Evolutionary conservation across 2,329 filamentous ascomycete genomes (phyloP).

Genomic region (Elsinoe perseae): DNA sequence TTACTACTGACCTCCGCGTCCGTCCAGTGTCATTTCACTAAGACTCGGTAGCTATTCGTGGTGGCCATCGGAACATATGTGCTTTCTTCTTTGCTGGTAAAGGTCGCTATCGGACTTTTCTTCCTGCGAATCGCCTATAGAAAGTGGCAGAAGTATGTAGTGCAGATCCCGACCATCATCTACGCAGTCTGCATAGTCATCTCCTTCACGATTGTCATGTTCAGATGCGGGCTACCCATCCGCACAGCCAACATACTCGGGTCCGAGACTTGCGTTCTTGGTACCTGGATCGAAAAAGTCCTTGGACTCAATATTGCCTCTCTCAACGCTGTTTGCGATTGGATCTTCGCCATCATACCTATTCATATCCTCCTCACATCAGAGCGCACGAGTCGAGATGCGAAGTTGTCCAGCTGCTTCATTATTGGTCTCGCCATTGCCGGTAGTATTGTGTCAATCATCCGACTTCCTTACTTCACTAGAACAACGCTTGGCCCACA

Average conservation of each 20-base stretch:
- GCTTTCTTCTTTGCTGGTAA: neutral
- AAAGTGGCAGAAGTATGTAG: constrained; percentile 10
- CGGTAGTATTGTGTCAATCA: neutral
- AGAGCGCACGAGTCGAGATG: neutral
- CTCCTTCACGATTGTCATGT: neutral
- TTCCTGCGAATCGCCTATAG: constrained; percentile 7
- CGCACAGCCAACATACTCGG: neutral
- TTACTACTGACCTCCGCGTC: too few species aligned
- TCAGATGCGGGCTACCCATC: constrained; percentile 5
- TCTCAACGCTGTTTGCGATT: constrained; percentile 8
- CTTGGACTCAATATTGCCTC: neutral
- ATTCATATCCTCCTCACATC: neutral
- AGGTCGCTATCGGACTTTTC: constrained; percentile 9
- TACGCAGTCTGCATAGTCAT: neutral
- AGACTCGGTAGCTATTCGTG: neutral
- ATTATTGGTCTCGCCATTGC: constrained; percentile 5
- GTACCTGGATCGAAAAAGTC: neutral
- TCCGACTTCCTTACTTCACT: constrained; percentile 5
- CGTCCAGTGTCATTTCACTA: neutral
- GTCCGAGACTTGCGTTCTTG: neutral
- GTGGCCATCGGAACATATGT: neutral
- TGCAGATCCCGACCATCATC: neutral
- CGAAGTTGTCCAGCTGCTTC: neutral
- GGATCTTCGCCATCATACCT: constrained; percentile 5
- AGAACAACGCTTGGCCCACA: neutral